These are phyloP conservation scores for Lathyrus tuberosus DNA, from an alignment of 306 rosid genomes.

Conservation along the genomic window DNA sequence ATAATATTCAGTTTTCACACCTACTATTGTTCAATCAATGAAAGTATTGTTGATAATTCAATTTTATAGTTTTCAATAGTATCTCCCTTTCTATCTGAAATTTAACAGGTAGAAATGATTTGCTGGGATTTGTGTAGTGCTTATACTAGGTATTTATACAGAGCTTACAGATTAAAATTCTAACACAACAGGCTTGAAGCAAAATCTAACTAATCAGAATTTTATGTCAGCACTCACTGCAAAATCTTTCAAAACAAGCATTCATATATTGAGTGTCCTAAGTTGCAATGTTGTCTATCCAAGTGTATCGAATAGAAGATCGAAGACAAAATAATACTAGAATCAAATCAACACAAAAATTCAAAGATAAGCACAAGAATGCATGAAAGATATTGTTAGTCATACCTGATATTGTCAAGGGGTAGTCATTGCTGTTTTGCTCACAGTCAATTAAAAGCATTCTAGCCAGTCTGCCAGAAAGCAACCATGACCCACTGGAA, in stretches of 20 bases:
- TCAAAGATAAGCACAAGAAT: constrained; percentile 8
- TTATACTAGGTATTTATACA: neutral
- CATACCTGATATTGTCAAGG: constrained; percentile 76
- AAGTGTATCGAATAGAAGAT: neutral
- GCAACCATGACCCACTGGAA: constrained; percentile 84
- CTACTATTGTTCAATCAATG: neutral
- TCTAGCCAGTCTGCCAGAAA: constrained; percentile 80
- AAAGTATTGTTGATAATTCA: neutral
- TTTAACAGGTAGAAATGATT: neutral
- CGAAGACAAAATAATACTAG: neutral
- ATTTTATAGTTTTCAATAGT: neutral
- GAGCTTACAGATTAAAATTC: neutral
- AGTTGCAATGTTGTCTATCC: too few relatives aligned
- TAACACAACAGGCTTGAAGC: neutral
- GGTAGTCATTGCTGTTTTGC: constrained; percentile 64
- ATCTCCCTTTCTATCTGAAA: neutral
- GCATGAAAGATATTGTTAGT: constrained; percentile 24
- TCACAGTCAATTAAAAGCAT: constrained; percentile 83
- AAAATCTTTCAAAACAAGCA: too few relatives aligned
- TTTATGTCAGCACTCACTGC: too few relatives aligned
- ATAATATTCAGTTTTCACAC: too few relatives aligned
- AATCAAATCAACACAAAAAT: neutral
- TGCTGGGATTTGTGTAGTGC: neutral
- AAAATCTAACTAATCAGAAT: neutral
- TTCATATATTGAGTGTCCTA: too few relatives aligned